Conservation (phyloP, 176 grass and related monocot species). For the Neostapfia colusana region DNA sequence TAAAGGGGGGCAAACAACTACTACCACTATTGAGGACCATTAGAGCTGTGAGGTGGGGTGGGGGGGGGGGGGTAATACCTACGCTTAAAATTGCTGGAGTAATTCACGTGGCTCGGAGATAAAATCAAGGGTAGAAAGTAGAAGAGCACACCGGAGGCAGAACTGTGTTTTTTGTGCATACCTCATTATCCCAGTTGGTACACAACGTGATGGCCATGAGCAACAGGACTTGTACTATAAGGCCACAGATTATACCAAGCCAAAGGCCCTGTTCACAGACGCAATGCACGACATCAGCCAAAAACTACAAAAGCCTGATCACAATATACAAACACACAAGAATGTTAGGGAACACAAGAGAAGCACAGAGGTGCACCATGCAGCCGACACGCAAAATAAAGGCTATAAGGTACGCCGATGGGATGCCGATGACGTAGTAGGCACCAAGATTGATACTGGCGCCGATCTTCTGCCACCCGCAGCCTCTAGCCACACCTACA, state of each 20-base stretch:
- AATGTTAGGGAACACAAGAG: neutral
- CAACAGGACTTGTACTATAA: constrained; percentile 54
- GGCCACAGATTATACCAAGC: constrained; percentile 73
- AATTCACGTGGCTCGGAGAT: neutral
- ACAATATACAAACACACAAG: neutral
- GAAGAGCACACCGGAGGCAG: neutral
- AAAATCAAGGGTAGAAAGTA: constrained; percentile 19
- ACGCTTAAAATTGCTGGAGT: neutral
- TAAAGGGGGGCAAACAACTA: too few species aligned
- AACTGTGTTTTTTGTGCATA: neutral
- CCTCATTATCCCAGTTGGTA: constrained; percentile 75
- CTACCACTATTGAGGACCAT: too few species aligned
- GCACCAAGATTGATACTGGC: constrained; percentile 68
- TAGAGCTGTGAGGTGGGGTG: too few species aligned
- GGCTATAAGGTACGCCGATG: constrained; percentile 57
- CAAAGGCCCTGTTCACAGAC: constrained; percentile 57
- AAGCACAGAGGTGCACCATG: constrained; percentile 57
- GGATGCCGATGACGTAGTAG: constrained; percentile 63
- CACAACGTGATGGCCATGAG: constrained; percentile 45
- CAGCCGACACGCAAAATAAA: constrained; percentile 61
- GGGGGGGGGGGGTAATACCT: too few species aligned
- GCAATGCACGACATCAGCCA: neutral
- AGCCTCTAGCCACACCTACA: constrained; percentile 71
- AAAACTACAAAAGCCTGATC: neutral
- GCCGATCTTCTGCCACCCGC: constrained; percentile 79